Evolutionary conservation across 495 filamentous ascomycete genomes (phyloP), one percentile per base, ranked within the genome.

Genomic region (Daldinia concentrica): DNA sequence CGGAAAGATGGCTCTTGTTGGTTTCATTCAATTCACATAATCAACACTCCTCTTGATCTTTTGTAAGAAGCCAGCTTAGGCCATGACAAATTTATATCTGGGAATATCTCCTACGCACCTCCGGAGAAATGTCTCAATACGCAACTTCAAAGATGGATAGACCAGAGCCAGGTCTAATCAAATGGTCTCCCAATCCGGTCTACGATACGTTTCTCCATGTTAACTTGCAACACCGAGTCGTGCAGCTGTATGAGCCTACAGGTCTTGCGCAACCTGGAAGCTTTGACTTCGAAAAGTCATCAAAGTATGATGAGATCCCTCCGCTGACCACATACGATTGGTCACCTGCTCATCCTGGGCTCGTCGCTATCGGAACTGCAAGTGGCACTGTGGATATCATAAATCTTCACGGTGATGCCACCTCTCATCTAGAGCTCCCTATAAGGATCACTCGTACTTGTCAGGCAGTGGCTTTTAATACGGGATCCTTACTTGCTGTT

Each of bases 251-350:
- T 77, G 87, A 88, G 69, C 87, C 95, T 9, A 89, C 86, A 3
- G 83, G 85, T 1, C 84, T 89, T 70, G 86, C 87, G 27, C 80
- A 81, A 30, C 73, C 78, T 26, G 86, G 83, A 6, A 78, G 77
- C 6, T 82, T 96, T 39, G 84, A 89, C 36, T 93, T 90, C 82
- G 83, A 90, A 63, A 87, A 88, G 54, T 72, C 93, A 2, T 88
- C 89, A 8, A 91, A 90, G 39, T 89, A 93, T 69, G 87, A 88
- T 68, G 92, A 94, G 73, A 87, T 98, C 17, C 94, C 94, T n/a
- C 84, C 87, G 7, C 90, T 97, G 74, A 93, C 90, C 57, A 93
- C 94, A 29, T 98, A 97, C 80, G 95, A 98, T 82, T 98, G 96
- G 95, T 97, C 96, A 0, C 90, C 92, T 9, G 83, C 85, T 17